Evolutionary conservation across 306 rosid genomes (phyloP).

Genomic region (Alnus rubra): DNA sequence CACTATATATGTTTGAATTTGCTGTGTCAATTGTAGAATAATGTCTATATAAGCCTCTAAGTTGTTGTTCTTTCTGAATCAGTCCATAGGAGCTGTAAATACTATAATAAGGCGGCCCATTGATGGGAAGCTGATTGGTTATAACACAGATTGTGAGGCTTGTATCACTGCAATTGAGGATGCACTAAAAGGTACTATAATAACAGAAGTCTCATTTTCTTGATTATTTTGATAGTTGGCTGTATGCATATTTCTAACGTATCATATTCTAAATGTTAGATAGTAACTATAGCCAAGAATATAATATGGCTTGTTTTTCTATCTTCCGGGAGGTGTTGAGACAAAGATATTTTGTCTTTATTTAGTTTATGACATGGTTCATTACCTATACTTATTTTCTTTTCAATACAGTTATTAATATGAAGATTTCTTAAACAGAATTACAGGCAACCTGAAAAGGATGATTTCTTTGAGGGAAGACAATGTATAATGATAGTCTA

Average conservation of each 20-base stretch:
- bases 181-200: slow-evolving; percentile 36
- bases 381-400: neutral
- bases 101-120: slow-evolving; percentile 45
- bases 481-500: neutral
- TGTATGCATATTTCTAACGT: neutral
- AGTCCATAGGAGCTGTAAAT: slow-evolving; percentile 49
- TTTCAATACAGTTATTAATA: neutral
- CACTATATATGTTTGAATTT: neutral
- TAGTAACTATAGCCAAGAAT: neutral
- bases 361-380: neutral
- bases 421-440: slow-evolving; percentile 6
- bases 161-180: slow-evolving; percentile 54
- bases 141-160: slow-evolving; percentile 54
- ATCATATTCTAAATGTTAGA: neutral
- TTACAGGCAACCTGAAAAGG: neutral
- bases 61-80: slow-evolving; percentile 10
- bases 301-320: neutral
- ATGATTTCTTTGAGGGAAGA: slow-evolving; percentile 3
- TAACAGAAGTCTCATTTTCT: neutral
- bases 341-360: neutral
- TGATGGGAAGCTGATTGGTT: slow-evolving; percentile 51
- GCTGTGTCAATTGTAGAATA: neutral
- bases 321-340: neutral
- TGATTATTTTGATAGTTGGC: neutral
- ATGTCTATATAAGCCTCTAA: slow-evolving; percentile 2